A percentile compares a stretch with the other conserved stretches of the same genome.
These are phyloP conservation scores for Xylariaceae sp. DNA, from an alignment of 2,329 filamentous ascomycete genomes.

Conservation along the genomic window DNA sequence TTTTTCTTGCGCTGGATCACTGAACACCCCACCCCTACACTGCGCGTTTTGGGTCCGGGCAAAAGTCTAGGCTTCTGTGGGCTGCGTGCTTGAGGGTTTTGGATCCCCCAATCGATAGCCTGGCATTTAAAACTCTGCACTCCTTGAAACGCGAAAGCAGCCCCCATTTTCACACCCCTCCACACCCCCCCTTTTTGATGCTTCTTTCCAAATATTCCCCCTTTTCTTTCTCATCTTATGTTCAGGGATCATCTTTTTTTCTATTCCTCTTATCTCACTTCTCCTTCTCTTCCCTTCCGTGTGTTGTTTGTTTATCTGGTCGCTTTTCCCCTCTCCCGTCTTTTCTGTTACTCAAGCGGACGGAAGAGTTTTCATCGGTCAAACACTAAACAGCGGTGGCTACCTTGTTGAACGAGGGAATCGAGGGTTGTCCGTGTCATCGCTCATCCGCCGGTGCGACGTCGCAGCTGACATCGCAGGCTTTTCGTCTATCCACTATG, in stretches of 20 bases:
- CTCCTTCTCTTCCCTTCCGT: neutral
- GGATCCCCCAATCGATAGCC: slow-evolving; percentile 25
- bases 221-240: slow-evolving; percentile 18
- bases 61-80: slow-evolving; percentile 15
- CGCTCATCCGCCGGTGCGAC: slow-evolving; percentile 7
- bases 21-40: slow-evolving; percentile 7
- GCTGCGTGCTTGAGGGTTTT: slow-evolving; percentile 23
- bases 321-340: neutral
- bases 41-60: slow-evolving; percentile 23
- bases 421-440: too few species aligned
- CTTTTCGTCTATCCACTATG: slow-evolving; percentile 7
- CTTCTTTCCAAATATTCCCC: slow-evolving; percentile 16
- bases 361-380: too few species aligned
- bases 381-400: too few species aligned
- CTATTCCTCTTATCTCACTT: neutral
- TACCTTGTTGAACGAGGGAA: neutral
- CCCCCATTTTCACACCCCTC: slow-evolving; percentile 19
- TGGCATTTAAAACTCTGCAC: slow-evolving; percentile 22
- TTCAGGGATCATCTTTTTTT: slow-evolving; percentile 3
- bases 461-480: slow-evolving; percentile 19
- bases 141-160: slow-evolving; percentile 30
- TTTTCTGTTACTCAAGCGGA: too few species aligned
- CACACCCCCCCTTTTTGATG: slow-evolving; percentile 1
- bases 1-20: slow-evolving; percentile 14
- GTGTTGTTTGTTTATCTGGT: neutral